Evolutionary conservation across 1,284 basidiomycete species (phyloP), one percentile per base, ranked within the genome.

Genomic region (Marasmius fiardii): DNA sequence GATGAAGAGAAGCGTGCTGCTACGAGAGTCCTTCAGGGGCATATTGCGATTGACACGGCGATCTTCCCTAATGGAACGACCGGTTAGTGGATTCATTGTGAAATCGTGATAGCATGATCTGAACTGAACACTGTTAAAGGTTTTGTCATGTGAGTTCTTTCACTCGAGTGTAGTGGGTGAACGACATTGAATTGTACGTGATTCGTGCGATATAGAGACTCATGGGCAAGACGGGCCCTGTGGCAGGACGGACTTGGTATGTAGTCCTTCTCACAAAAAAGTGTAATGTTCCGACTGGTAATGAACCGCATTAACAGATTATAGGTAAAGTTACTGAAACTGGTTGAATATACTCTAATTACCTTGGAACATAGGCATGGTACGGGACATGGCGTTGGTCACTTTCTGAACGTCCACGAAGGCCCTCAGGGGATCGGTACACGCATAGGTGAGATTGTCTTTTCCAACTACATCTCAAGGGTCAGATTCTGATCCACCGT

Each of bases 1-100:
- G 76, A 78, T 0, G 88, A 93, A 63, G 92, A 98, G 73, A 92
- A 86, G 61, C 82, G 92, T 0, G 89, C 93, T 0, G 97, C 95
- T 65, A 98, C 96, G 0, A 82, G 95, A 16, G 97, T 99, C 1
- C 75, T 99, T 48, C 95, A 99, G 74, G 96, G 96, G 0, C 93
- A 98, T 67, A 97, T 99, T 59, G 85, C 91, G 1, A 89, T 97
- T 49, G 96, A 97, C 69, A 82, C 82, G 0, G 85, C 87, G 10
- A 69, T 98, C 6, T 94, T 98, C 71, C 96, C 96, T 0, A 80
- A 76, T 51, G 93, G 93, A 18, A 97, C 94, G 0, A 93, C 93
- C 24, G 94, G 92, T 81, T 53, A 33, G 69, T 66, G 34, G 23
- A 16, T 20, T 23, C 12, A 4, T 31, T 31, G 5, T 31, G 28